Percentiles rank a stretch among this genome's conserved stretches.
Evolutionary conservation across 1,284 basidiomycete species (phyloP).

Genomic region (Meira miltonrushii): DNA sequence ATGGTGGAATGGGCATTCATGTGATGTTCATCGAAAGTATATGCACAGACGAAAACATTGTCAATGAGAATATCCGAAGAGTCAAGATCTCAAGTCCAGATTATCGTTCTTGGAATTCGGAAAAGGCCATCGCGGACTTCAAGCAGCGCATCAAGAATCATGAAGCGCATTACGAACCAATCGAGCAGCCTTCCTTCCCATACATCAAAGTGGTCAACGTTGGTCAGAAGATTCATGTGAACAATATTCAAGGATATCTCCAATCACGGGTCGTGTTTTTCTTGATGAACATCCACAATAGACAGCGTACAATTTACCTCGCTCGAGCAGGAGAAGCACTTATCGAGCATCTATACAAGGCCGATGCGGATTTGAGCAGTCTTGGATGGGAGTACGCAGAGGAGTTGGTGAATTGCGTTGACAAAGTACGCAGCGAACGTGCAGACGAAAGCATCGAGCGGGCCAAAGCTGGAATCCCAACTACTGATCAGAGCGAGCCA

Average conservation of each 20-base stretch:
- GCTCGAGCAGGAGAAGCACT: slow-evolving; percentile 56
- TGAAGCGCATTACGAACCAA: slow-evolving; percentile 80
- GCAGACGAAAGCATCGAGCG: slow-evolving; percentile 19
- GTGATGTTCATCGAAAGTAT: slow-evolving; percentile 71
- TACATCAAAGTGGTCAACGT: slow-evolving; percentile 96
- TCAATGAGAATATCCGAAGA: slow-evolving; percentile 86
- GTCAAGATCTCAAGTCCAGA: slow-evolving; percentile 98
- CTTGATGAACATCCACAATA: slow-evolving; percentile 96
- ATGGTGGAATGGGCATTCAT: slow-evolving; percentile 70
- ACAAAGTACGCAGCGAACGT: slow-evolving; percentile 35
- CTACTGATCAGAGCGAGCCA: slow-evolving; percentile 38
- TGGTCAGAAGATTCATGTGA: slow-evolving; percentile 54
- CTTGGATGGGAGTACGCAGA: slow-evolving; percentile 93
- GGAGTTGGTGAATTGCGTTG: slow-evolving; percentile 53
- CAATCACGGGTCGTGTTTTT: slow-evolving; percentile 91
- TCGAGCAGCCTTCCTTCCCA: slow-evolving; percentile 68
- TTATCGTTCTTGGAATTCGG: slow-evolving; percentile 86
- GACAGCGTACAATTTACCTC: slow-evolving; percentile 66
- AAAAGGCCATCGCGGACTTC: slow-evolving; percentile 85
- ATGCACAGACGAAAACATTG: slow-evolving; percentile 69
- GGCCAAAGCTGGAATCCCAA: slow-evolving; percentile 7
- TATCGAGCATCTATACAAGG: slow-evolving; percentile 97
- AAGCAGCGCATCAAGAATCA: slow-evolving; percentile 81
- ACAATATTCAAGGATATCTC: slow-evolving; percentile 78
- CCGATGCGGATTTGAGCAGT: slow-evolving; percentile 90